Percentiles rank a stretch among this genome's conserved stretches.
Evolutionary conservation across 108 stramenopile species (phyloP).

Genomic region (Cyclostephanos tholiformis): DNA sequence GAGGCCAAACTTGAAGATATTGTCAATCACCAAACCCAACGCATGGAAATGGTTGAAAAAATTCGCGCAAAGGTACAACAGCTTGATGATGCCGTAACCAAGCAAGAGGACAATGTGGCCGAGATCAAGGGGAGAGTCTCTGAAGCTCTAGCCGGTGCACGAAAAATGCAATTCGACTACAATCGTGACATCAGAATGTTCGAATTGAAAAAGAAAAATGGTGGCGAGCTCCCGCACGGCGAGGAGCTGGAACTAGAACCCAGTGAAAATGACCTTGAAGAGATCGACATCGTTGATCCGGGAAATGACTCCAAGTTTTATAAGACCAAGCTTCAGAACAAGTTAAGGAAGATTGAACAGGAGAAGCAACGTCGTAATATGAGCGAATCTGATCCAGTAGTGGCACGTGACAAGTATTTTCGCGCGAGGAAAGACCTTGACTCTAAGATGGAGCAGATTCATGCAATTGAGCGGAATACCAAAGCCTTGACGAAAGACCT

Average conservation of each 20-base stretch:
- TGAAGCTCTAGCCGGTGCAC: slow-evolving; percentile 25
- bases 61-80: slow-evolving; percentile 37
- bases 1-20: slow-evolving; percentile 59
- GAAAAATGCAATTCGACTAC: slow-evolving; percentile 23
- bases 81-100: slow-evolving; percentile 30
- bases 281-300: slow-evolving; percentile 49
- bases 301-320: slow-evolving; percentile 56
- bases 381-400: slow-evolving; percentile 58
- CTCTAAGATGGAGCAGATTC: slow-evolving; percentile 59
- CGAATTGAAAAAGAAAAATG: slow-evolving; percentile 20
- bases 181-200: slow-evolving; percentile 27
- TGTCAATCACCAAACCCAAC: slow-evolving; percentile 44
- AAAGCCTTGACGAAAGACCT: slow-evolving; percentile 54
- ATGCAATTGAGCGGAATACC: slow-evolving; percentile 45
- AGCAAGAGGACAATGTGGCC: slow-evolving; percentile 53
- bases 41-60: slow-evolving; percentile 45
- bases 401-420: slow-evolving; percentile 68
- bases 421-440: slow-evolving; percentile 64
- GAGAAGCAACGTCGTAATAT: slow-evolving; percentile 66
- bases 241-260: slow-evolving; percentile 49
- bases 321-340: slow-evolving; percentile 47
- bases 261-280: slow-evolving; percentile 71
- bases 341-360: slow-evolving; percentile 56
- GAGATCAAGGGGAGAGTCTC: slow-evolving; percentile 62
- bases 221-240: slow-evolving; percentile 15